Conservation (phyloP, 1,139 yeast genomes). For the Saccharomycopsis hybrid region DNA sequence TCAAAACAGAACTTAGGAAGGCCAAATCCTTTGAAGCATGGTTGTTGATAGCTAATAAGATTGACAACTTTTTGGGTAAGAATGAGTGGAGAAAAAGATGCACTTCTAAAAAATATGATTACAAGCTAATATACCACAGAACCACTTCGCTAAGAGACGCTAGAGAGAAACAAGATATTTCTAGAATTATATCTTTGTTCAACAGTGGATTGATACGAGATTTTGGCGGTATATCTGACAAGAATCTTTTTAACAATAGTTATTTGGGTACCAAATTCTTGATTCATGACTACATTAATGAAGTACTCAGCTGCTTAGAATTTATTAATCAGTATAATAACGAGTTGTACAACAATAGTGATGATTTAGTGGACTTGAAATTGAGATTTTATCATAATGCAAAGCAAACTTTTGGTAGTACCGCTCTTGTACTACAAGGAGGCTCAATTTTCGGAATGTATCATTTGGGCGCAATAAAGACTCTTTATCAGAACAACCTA, state of each 20-base stretch:
- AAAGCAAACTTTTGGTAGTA: slow-evolving; percentile 81
- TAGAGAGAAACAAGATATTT: slow-evolving; percentile 50
- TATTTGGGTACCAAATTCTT: slow-evolving; percentile 82
- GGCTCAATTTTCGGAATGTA: slow-evolving; percentile 91
- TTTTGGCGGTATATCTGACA: slow-evolving; percentile 85
- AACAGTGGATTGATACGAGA: slow-evolving; percentile 73
- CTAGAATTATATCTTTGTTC: slow-evolving; percentile 57
- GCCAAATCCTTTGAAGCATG: slow-evolving; percentile 51
- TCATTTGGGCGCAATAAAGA: slow-evolving; percentile 87
- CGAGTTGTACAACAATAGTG: slow-evolving; percentile 53
- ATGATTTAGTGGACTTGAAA: slow-evolving; percentile 63
- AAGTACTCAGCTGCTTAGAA: slow-evolving; percentile 65
- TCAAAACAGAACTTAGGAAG: slow-evolving; percentile 21
- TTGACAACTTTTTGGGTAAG: slow-evolving; percentile 62
- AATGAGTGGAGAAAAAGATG: slow-evolving; percentile 85
- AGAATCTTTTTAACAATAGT: slow-evolving; percentile 70
- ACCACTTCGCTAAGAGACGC: slow-evolving; percentile 58
- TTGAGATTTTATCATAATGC: slow-evolving; percentile 87
- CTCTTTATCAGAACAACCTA: slow-evolving; percentile 63
- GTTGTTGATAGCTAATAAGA: slow-evolving; percentile 50
- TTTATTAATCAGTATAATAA: slow-evolving; percentile 32
- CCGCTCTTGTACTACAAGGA: slow-evolving; percentile 87
- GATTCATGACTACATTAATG: slow-evolving; percentile 80
- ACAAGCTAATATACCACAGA: slow-evolving; percentile 70
- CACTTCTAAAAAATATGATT: slow-evolving; percentile 77